phyloP scores from a whole-genome alignment of 345 rosid species.

The Euphorbia tirucalli region DNA sequence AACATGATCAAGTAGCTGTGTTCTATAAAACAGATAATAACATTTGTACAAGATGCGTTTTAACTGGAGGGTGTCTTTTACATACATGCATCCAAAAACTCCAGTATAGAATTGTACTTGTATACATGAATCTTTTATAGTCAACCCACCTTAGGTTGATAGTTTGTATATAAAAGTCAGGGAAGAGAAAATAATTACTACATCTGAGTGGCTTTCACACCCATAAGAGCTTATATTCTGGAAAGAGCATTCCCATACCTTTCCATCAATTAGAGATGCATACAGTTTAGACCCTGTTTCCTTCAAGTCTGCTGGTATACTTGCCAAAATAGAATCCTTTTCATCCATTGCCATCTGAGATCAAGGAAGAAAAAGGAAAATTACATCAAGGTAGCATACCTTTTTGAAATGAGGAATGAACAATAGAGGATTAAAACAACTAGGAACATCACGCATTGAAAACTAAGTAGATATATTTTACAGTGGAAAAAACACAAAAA shows the following conservation, averaged over 20 bases:
- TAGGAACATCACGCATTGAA: neutral
- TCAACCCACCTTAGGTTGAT: neutral
- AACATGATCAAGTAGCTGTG: neutral
- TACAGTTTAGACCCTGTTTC: constrained; percentile 64
- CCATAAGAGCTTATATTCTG: constrained; percentile 8
- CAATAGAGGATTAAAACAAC: neutral
- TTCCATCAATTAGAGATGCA: constrained; percentile 70
- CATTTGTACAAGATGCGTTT: neutral
- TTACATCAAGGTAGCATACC: neutral
- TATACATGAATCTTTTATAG: neutral
- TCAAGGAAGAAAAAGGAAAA: constrained; percentile 2
- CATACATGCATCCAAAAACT: neutral
- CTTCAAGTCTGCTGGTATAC: constrained; percentile 69
- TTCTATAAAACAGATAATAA: neutral
- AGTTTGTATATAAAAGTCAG: neutral
- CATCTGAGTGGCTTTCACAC: constrained; percentile 12
- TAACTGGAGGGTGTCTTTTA: neutral
- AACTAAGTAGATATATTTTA: neutral
- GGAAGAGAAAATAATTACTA: constrained; percentile 5
- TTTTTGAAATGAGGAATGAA: neutral
- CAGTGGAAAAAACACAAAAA: neutral
- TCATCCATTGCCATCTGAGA: constrained; percentile 73
- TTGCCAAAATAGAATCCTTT: constrained; percentile 65
- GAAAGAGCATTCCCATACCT: constrained; percentile 44
- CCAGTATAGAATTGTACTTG: too few relatives aligned